Conservation (phyloP, 2,329 filamentous ascomycete genomes). For the Penicillium paneum region DNA sequence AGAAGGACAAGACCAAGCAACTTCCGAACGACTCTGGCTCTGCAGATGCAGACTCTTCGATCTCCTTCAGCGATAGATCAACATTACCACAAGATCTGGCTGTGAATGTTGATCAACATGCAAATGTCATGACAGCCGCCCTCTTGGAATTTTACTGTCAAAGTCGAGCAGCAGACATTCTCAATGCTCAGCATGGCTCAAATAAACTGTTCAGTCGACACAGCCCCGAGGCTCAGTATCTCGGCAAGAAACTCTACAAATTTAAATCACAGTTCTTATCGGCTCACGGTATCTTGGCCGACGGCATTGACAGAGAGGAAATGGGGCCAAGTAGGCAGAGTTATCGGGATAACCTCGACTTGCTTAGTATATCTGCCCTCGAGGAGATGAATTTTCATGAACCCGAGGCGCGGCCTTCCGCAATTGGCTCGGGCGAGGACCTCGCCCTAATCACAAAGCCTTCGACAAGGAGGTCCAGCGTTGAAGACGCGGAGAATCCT, state of each 20-base stretch:
- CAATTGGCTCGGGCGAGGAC: constrained; percentile 23
- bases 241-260: constrained; percentile 43
- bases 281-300: constrained; percentile 40
- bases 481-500: constrained; percentile 14
- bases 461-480: constrained; percentile 10
- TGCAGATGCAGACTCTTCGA: constrained; percentile 15
- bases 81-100: constrained; percentile 22
- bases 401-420: constrained; percentile 12
- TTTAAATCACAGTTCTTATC: constrained; percentile 45
- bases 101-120: constrained; percentile 37
- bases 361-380: constrained; percentile 38
- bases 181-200: constrained; percentile 41
- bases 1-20: constrained; percentile 7
- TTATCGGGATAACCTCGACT: constrained; percentile 45
- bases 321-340: constrained; percentile 36
- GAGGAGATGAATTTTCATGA: constrained; percentile 34
- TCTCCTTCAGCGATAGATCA: constrained; percentile 20
- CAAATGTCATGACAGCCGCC: constrained; percentile 43
- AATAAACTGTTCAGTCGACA: constrained; percentile 37
- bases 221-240: constrained; percentile 42
- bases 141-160: constrained; percentile 47
- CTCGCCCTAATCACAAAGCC: constrained; percentile 23
- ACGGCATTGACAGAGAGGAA: constrained; percentile 40
- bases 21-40: not conserved
- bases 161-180: constrained; percentile 43